Base-by-base conservation (phyloP, 1,139 yeast species). In the Kurtzmaniella natalensis region DNA sequence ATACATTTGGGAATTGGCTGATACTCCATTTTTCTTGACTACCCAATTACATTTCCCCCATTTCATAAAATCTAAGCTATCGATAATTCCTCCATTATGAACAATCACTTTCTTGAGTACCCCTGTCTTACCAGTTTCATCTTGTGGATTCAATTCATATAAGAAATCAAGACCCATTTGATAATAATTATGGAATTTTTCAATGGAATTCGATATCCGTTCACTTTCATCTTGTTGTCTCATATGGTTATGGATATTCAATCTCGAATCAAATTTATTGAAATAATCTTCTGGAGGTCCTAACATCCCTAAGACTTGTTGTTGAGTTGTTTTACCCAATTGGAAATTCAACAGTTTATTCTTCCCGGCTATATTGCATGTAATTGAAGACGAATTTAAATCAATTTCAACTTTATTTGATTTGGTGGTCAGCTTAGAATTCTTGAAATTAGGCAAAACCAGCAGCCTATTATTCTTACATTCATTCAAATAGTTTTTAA, bases 211-310 rank as follows among this genome's bases (percentile, higher is more conserved):
- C 7, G 21, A 4, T 9, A 18, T 11, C 8, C 8, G 11, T 7
- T 26, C 29, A 5, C 14, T 17, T 13, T 52, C 46, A 25, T 36
- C 25, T 8, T 24, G 31, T 18, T 47, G 44, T 17, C 44, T 35
- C 18, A 56, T 42, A 30, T 57, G 59, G 27, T 55, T 61, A 48
- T 71, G 78, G 22, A 70, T 71, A 30, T 55, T 49, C 6, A 64
- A 51, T 31, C 71, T 55, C 1, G 70, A 64, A 39, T 72, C 78
- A 34, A 66, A 65, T 43, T 74, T 75, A 39, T 64, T 57, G 41
- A 74, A 66, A 7, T 59, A 63, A 36, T 72, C 80, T 35, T 74
- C 76, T 0, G 84, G 83, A 1, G 80, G 77, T 0, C 83, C 83
- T 18, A 77, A 51, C 1, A 59, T 46, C 23, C 59, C 54, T 5